Percentiles rank a stretch among this genome's conserved stretches.
These are phyloP conservation scores for Fusarium xyrophilum DNA, from an alignment of 2,329 filamentous ascomycete genomes.

Conservation along the genomic window DNA sequence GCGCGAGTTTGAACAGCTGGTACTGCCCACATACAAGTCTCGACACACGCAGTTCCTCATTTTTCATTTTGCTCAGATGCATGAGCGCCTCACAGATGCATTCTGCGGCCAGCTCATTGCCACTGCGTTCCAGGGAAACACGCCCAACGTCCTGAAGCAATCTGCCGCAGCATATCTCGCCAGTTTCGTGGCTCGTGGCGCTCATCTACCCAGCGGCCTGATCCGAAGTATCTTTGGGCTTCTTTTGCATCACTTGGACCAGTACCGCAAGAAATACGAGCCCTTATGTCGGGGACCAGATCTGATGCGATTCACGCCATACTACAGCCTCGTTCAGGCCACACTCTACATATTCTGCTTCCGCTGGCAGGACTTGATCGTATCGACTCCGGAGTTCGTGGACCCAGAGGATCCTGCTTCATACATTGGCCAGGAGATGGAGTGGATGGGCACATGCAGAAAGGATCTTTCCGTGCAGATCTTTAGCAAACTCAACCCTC, in stretches of 20 bases:
- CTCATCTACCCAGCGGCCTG: slow-evolving; percentile 75
- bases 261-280: slow-evolving; percentile 76
- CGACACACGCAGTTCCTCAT: slow-evolving; percentile 94
- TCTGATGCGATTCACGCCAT: slow-evolving; percentile 79
- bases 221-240: slow-evolving; percentile 85
- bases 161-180: slow-evolving; percentile 91
- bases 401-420: slow-evolving; percentile 68
- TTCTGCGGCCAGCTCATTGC: slow-evolving; percentile 77
- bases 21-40: slow-evolving; percentile 89
- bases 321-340: slow-evolving; percentile 89
- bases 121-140: slow-evolving; percentile 62
- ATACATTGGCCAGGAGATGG: slow-evolving; percentile 73
- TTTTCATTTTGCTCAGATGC: slow-evolving; percentile 91
- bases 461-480: slow-evolving; percentile 79
- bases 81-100: slow-evolving; percentile 77
- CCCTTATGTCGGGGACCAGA: slow-evolving; percentile 81
- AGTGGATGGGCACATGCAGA: slow-evolving; percentile 78
- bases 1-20: slow-evolving; percentile 83
- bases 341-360: slow-evolving; percentile 97
- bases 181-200: slow-evolving; percentile 91
- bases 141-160: slow-evolving; percentile 77
- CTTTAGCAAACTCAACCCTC: slow-evolving; percentile 87
- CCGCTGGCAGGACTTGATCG: slow-evolving; percentile 89
- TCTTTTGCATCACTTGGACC: slow-evolving; percentile 78
- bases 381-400: slow-evolving; percentile 64